Evolutionary conservation across 1,284 basidiomycete species (phyloP), one percentile per base, ranked within the genome.

Genomic region (Xerocomus amazonicus): DNA sequence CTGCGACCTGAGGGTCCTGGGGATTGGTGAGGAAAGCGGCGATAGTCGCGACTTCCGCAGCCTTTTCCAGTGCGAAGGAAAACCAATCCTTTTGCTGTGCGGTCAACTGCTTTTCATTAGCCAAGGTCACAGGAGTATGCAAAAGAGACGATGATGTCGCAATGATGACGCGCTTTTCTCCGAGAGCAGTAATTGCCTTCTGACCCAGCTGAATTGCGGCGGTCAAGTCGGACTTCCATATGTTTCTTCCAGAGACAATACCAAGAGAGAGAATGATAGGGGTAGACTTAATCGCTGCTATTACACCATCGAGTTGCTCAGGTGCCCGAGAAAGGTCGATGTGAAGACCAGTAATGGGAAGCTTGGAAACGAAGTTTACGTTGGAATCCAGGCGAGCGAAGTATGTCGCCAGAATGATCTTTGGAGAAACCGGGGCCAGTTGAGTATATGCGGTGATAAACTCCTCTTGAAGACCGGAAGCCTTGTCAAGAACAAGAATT

Each of bases 41-140:
- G 62, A 99, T 85, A 58, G 80, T 80, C 48, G 94, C 79, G 61
- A 99, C 93, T 74, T 99, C 97, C 47, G 76, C 77, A 36, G 90
- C 90, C 81, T 99, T 99, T 81, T 99, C 96, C 57, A 92, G 79
- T 56, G 97, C 97, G 71, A 99, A 99, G 16, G 97, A 92, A 79
- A 99, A 95, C 97, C 97, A 99, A 71, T 97, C 93, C 73, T 89
- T 89, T 70, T 97, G 91, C 72, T 97, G 84, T 35, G 80, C 66
- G 48, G 90, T 89, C 67, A 99, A 82, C 78, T 96, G 94, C 66
- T 81, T 91, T 82, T 99, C 97, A 48, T 87, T 89, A 54, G 86
- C 87, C 66, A 97, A 82, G 51, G 95, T 95, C 70, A 99, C 93
- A 47, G 97, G 97, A 47, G 92, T 98, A 81, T 99, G 97, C 61